phyloP scores from a whole-genome alignment of 2,329 filamentous ascomycete genomes.

The Pestalotiopsis sp. region DNA sequence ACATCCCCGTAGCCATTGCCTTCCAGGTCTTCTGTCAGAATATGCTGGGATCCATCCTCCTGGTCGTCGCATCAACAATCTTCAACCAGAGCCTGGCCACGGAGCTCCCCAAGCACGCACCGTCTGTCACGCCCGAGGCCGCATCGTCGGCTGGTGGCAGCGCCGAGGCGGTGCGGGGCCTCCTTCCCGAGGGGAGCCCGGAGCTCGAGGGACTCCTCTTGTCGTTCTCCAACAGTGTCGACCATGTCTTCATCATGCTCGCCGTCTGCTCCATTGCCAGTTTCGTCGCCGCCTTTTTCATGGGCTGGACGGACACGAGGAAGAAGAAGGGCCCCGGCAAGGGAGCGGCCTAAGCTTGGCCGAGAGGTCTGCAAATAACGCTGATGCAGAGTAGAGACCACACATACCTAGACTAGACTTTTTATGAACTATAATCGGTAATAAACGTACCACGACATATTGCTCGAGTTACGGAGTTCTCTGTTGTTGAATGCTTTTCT shows the following conservation, averaged over 20 bases:
- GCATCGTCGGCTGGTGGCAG: constrained; percentile 30
- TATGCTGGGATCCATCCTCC: constrained; percentile 25
- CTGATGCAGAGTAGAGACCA: background rate
- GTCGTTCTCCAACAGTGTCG: constrained; percentile 26
- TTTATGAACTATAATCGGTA: background rate
- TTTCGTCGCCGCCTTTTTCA: constrained; percentile 29
- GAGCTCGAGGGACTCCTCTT: constrained; percentile 26
- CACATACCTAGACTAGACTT: background rate
- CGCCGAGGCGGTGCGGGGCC: constrained; percentile 28
- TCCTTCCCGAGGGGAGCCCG: constrained; percentile 26
- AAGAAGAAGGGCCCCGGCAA: constrained; percentile 3
- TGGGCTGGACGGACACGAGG: constrained; percentile 27
- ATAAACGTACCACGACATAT: background rate
- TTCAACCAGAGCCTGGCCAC: constrained; percentile 27
- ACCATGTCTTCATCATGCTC: constrained; percentile 29
- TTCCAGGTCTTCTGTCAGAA: constrained; percentile 32
- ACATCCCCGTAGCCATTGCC: constrained; percentile 28
- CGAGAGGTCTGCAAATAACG: background rate
- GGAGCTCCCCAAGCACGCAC: constrained; percentile 24
- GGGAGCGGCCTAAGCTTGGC: background rate
- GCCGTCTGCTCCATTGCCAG: constrained; percentile 22
- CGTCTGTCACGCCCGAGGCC: constrained; percentile 24
- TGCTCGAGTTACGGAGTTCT: no score
- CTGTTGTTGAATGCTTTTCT: no score
- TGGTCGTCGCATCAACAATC: constrained; percentile 30